These are phyloP conservation scores for Biscogniauxia sp. DNA, from an alignment of 2,329 filamentous ascomycete species.

Conservation along the genomic window DNA sequence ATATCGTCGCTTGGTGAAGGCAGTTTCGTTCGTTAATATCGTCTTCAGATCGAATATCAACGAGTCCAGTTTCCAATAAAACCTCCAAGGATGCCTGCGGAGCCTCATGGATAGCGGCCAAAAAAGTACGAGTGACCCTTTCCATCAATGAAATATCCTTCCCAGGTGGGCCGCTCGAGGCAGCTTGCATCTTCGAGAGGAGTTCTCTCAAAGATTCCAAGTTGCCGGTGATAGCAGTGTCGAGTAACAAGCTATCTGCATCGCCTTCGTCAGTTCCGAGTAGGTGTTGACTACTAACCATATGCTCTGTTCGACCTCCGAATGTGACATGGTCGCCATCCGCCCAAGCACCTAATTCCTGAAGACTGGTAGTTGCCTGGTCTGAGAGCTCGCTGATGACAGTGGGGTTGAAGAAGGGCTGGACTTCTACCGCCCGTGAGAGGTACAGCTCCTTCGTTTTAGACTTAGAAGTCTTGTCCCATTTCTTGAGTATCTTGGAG, in stretches of 20 bases:
- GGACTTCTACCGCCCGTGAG: constrained; percentile 91
- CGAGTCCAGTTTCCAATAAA: constrained; percentile 75
- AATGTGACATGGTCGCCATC: constrained; percentile 93
- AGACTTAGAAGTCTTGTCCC: constrained; percentile 99
- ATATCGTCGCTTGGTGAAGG: constrained; percentile 94
- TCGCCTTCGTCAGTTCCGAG: constrained; percentile 83
- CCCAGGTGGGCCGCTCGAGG: constrained; percentile 45
- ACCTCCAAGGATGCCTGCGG: constrained; percentile 72
- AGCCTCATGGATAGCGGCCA: constrained; percentile 84
- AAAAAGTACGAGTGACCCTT: constrained; percentile 83
- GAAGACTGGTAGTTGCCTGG: constrained; percentile 90
- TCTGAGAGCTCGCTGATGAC: constrained; percentile 97
- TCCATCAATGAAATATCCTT: constrained; percentile 61
- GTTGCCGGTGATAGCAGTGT: constrained; percentile 82
- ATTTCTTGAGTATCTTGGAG: constrained; percentile 99
- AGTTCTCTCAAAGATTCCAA: constrained; percentile 75
- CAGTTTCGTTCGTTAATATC: constrained; percentile 98
- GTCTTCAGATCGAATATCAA: constrained; percentile 91
- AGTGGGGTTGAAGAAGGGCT: constrained; percentile 96
- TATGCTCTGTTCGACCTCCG: constrained; percentile 58
- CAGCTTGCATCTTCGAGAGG: constrained; percentile 65
- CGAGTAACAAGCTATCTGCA: constrained; percentile 81
- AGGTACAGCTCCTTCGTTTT: constrained; percentile 97
- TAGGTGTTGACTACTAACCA: constrained; percentile 64
- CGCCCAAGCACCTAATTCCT: constrained; percentile 94